A percentile compares a stretch with the other conserved stretches of the same genome.
phyloP scores from a whole-genome alignment of 83 land plant genomes.

The Thuja plicata region DNA sequence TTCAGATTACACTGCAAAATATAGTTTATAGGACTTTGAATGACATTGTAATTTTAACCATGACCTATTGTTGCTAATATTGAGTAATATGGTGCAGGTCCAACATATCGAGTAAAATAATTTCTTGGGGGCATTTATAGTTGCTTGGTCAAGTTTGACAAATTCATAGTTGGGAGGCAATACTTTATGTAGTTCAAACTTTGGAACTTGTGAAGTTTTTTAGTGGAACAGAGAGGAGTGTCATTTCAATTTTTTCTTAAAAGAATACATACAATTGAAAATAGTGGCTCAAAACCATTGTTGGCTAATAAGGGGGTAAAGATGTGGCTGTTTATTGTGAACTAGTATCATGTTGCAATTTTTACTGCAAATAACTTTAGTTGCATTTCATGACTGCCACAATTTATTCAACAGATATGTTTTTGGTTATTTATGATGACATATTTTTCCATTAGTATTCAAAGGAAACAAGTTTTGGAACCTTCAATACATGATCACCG shows the following conservation, averaged over 20 bases:
- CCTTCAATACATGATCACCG: too few relatives aligned
- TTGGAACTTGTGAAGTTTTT: neutral
- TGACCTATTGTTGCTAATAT: neutral
- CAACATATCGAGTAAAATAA: neutral
- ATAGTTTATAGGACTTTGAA: neutral
- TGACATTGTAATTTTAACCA: neutral
- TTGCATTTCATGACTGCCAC: conserved; percentile 1
- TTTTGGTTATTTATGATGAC: neutral
- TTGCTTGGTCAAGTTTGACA: neutral
- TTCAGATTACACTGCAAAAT: too few relatives aligned
- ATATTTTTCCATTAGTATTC: too few relatives aligned
- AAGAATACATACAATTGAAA: neutral
- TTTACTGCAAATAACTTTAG: conserved; percentile 1
- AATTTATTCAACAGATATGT: neutral
- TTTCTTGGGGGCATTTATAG: neutral
- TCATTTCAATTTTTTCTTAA: neutral
- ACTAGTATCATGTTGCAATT: neutral
- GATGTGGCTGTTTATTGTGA: neutral
- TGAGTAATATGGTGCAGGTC: neutral
- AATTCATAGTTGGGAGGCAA: neutral
- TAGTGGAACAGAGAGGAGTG: neutral
- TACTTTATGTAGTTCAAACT: neutral
- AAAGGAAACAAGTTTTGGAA: too few relatives aligned
- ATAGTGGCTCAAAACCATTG: neutral
- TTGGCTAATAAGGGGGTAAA: too few relatives aligned